Evolutionary conservation across 768 basidiomycete species (phyloP), one percentile per base, ranked within the genome.

Genomic region (Pleurotus citrinopileatus): DNA sequence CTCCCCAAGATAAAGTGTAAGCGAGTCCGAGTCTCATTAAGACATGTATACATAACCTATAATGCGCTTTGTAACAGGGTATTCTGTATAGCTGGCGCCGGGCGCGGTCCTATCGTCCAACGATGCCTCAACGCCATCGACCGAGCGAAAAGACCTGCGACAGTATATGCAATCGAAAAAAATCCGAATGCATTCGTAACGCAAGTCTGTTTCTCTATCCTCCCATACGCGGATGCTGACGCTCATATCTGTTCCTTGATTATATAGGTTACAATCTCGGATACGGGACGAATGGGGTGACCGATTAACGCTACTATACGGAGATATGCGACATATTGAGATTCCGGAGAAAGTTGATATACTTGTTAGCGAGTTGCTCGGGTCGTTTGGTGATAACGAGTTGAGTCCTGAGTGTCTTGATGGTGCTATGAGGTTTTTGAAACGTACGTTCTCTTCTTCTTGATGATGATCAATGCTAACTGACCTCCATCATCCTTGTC

Each of bases 331-430:
- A 13, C 73, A 74, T 23, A 73, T 97, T 40, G 77, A 86, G 7
- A 70, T 96, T 1, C 94, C 96, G 4, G 92, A 97, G 61, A 78
- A 81, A 59, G 94, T 84, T 25, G 97, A 98, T 68, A 92, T 99
- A 57, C 74, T 99, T 55, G 87, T 99, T 63, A 96, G 91, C 72
- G 97, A 99, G 68, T 80, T 99, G 19, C 71, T 99, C 61, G 97
- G 97, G 3, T 95, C 93, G 3, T 98, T 99, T 72, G 97, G 96
- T 1, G 97, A 99, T 70, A 99, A 99, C 56, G 97, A 99, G 67
- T 82, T 98, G 44, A 95, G 94, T 65, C 97, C 97, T 0, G 97
- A 99, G 69, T 99, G 97, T 70, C 75, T 99, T 29, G 97, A 99
- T 66, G 97, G 97, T 10, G 95, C 93, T 7, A 84, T 89, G 82